Evolutionary conservation across 2,329 filamentous ascomycete genomes (phyloP), one percentile per base, ranked within the genome.

Genomic region (Talaromyces sp.): DNA sequence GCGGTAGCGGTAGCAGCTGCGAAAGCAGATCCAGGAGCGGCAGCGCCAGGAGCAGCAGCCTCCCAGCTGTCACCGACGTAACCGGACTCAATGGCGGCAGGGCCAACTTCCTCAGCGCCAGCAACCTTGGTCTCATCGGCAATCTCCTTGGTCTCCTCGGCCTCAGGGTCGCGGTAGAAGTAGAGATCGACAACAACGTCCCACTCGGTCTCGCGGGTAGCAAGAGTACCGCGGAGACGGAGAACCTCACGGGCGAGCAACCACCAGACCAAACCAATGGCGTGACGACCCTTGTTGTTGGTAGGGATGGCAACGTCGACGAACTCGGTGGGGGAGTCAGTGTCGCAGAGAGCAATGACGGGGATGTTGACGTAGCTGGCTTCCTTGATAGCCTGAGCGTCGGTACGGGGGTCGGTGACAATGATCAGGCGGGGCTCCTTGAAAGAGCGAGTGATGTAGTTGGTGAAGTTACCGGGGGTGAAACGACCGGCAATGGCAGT

Each of bases 371-470:
- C 94, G 82, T 99, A 99, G 77, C 89, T 94, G 77, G 95, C 94
- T 85, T 99, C 94, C 89, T 97, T 97, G 88, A 99, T 99, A 76
- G 94, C 94, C 87, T 99, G 94, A 78, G 94, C 91, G 75, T 99
- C 94, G 84, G 95, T 99, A 81, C 95, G 93, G 73, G 94, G 94
- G 80, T 99, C 94, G 82, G 94, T 99, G 75, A 99, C 94, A 78
- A 99, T 87, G 81, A 99, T 97, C 76, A 99, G 86, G 80, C 95
- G 95, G 77, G 94, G 94, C 85, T 99, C 94, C 88, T 97, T 97
- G 91, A 99, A 99, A 67, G 94, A 97, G 76, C 94, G 93, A 80
- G 95, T 99, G 89, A 99, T 99, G 89, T 99, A 99, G 88, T 99
- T 99, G 86, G 94, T 99, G 89, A 99, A 99, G 81, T 93, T 96